phyloP scores from a whole-genome alignment of 345 rosid genomes.

The Lagerstroemia speciosa region DNA sequence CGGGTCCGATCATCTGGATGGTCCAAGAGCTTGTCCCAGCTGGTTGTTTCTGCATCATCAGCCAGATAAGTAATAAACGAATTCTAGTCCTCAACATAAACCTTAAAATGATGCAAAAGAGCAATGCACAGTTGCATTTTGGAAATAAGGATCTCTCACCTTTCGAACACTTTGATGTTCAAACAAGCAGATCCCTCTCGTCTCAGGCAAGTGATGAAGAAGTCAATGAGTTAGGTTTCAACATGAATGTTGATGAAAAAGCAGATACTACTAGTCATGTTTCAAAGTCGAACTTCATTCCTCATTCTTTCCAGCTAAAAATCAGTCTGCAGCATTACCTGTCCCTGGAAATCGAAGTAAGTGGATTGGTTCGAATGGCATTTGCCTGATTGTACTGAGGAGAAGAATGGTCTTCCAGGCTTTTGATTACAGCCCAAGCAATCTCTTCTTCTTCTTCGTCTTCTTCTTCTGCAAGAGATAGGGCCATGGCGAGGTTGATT shows the following conservation, averaged over 20 bases:
- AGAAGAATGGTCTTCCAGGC: constrained; percentile 47
- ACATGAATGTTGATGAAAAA: background rate
- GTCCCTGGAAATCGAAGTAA: constrained; percentile 20
- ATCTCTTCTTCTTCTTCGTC: constrained; percentile 36
- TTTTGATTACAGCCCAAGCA: constrained; percentile 75
- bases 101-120: background rate
- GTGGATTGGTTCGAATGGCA: background rate
- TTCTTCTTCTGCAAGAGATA: constrained; percentile 93
- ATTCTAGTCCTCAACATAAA: background rate
- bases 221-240: background rate
- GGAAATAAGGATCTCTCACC: constrained; percentile 20
- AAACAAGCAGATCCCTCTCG: constrained; percentile 87
- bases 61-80: background rate
- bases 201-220: constrained; percentile 86
- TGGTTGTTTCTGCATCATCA: constrained; percentile 67
- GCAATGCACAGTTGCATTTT: background rate
- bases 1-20: constrained; percentile 56
- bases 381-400: constrained; percentile 12
- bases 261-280: background rate
- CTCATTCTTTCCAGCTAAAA: too few relatives aligned
- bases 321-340: background rate
- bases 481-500: constrained; percentile 65
- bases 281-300: too few relatives aligned
- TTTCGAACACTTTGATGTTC: constrained; percentile 60
- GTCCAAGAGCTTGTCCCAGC: constrained; percentile 45